Percentiles rank a stretch among this genome's conserved stretches.
phyloP scores from a whole-genome alignment of 2,329 filamentous ascomycete genomes.

The Fonsecaea erecta region DNA sequence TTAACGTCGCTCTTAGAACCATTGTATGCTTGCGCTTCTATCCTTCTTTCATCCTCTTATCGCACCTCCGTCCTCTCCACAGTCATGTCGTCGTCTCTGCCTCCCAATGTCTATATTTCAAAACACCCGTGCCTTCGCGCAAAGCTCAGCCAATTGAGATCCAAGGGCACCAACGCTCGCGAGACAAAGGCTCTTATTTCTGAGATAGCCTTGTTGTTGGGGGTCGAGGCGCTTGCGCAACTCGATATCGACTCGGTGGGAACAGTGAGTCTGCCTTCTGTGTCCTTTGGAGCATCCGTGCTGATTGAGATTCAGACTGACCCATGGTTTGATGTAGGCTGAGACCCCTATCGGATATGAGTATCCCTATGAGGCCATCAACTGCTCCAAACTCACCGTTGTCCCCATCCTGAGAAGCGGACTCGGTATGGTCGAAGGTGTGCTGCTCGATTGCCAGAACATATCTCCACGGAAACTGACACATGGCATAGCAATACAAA shows the following conservation, averaged over 20 bases:
- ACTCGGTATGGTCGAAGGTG: slow-evolving; percentile 86
- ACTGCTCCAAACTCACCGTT: slow-evolving; percentile 72
- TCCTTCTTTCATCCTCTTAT: background rate
- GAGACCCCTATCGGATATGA: slow-evolving; percentile 76
- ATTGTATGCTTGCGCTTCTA: background rate
- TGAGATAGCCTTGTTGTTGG: slow-evolving; percentile 82
- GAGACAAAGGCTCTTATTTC: slow-evolving; percentile 83
- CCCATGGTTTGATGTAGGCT: slow-evolving; percentile 58
- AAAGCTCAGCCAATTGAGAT: slow-evolving; percentile 89
- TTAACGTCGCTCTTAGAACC: background rate
- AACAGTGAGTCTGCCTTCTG: slow-evolving; percentile 60
- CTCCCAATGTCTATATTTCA: slow-evolving; percentile 72
- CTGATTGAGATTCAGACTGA: slow-evolving; percentile 26
- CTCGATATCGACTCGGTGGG: slow-evolving; percentile 63
- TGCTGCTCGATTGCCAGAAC: slow-evolving; percentile 26
- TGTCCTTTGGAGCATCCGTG: slow-evolving; percentile 6
- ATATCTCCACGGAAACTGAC: slow-evolving; percentile 13
- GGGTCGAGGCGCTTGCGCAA: slow-evolving; percentile 74
- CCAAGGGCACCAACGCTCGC: slow-evolving; percentile 67
- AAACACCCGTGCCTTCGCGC: slow-evolving; percentile 81
- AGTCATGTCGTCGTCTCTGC: slow-evolving; percentile 45
- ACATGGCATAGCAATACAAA: slow-evolving; percentile 67
- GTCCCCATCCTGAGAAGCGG: slow-evolving; percentile 93
- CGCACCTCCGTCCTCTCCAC: background rate
- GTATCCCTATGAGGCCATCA: slow-evolving; percentile 69